phyloP scores from a whole-genome alignment of 2,329 filamentous ascomycete genomes.

The Colletotrichum coccodes region DNA sequence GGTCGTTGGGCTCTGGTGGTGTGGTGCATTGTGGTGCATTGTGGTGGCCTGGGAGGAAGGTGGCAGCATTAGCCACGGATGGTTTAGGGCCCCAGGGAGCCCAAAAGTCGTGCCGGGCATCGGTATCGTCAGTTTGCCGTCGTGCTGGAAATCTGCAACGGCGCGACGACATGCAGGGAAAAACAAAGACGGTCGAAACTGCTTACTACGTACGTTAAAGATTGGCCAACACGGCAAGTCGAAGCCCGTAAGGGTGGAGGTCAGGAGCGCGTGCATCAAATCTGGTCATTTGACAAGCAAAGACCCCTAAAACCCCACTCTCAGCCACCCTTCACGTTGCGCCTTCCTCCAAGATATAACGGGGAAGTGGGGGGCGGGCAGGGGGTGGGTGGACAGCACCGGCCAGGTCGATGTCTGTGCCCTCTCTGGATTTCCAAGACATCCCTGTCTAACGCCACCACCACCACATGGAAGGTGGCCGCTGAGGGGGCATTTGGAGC shows the following conservation, averaged over 20 bases:
- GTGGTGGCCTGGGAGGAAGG: not conserved
- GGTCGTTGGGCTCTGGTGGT: not conserved
- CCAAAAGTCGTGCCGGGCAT: not conserved
- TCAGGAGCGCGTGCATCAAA: constrained; percentile 5
- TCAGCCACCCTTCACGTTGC: constrained; percentile 1
- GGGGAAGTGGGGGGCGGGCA: not conserved
- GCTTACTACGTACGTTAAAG: not conserved
- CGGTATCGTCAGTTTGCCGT: not conserved
- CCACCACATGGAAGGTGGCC: constrained; percentile 4
- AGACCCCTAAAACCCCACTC: constrained; percentile 28
- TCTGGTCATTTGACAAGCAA: constrained; percentile 28
- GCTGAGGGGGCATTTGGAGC: not conserved
- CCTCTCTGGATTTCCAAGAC: not conserved
- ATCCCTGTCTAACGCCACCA: constrained; percentile 1
- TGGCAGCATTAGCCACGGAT: not conserved
- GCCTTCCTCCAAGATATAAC: constrained; percentile 5
- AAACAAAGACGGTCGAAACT: not conserved
- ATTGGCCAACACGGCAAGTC: not conserved
- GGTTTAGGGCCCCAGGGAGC: not conserved
- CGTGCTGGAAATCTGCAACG: not conserved
- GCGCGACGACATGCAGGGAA: not conserved
- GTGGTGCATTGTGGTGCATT: not conserved
- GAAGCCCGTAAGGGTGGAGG: not conserved
- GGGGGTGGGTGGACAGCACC: not conserved
- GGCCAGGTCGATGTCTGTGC: not conserved